Evolutionary conservation across 2,329 filamentous ascomycete genomes (phyloP), one percentile per base, ranked within the genome.

Genomic region (Paraphaeosphaeria sporulosa): DNA sequence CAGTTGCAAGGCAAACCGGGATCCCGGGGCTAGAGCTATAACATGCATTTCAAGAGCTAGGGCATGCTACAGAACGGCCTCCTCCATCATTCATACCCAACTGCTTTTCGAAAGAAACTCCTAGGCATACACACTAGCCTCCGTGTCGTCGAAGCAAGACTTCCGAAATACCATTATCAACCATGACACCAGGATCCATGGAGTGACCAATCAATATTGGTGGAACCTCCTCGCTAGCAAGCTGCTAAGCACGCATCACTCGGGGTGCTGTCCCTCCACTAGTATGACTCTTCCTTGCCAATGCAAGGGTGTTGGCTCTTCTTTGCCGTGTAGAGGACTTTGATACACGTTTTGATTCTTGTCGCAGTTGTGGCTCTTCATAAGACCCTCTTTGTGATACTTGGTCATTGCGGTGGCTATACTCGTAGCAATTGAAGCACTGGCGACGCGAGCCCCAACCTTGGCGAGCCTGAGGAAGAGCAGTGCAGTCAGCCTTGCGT

Each of bases 281-380:
- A n/a, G n/a, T n/a, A n/a, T n/a, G n/a, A n/a, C 3, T 27, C 25
- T 27, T 27, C 3, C 6, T 27, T 27, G n/a, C 25, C 25, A 27
- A 27, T 4, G 25, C 25, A 27, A 27, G 25, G 25, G 3, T 4
- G 25, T 4, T 27, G 25, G 25, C 6, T 27, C 25, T 27, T 27
- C 25, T 27, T 27, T 27, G 25, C 25, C 25, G 25, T 4, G 25
- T 27, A 27, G 25, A 27, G 6, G 25, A 4, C 25, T 27, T 27
- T 27, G 6, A 27, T 27, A 27, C 25, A 3, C 25, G 3, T 27
- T 6, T 27, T 6, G 25, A 27, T 27, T 85, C 43, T 85, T 75
- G 21, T 87, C 87, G 65, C 89, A 91, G 77, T 90, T 91, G 69
- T 82, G 79, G 75, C 84, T 86, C 65, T 74, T 76, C 19, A 75